Evolutionary conservation across 2,329 filamentous ascomycete species (phyloP).

Genomic region (Dothistroma pini): DNA sequence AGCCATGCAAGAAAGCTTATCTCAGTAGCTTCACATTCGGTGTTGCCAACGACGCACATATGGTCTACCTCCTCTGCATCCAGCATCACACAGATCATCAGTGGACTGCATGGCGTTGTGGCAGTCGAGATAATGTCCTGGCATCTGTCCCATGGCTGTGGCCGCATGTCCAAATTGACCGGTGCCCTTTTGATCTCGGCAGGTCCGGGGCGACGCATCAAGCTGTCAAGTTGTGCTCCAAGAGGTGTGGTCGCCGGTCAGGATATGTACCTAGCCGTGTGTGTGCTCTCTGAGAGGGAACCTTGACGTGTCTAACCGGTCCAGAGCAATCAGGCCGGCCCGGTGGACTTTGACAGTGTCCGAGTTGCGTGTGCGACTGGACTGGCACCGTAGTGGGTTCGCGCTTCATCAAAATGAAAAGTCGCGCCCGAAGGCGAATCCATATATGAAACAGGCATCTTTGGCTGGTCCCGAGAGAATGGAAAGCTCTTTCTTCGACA

Average conservation of each 20-base stretch:
- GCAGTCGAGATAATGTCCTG: not conserved
- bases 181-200: not conserved
- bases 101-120: not conserved
- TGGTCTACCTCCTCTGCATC: not conserved
- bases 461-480: not conserved
- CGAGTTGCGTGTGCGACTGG: not conserved
- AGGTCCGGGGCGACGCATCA: not conserved
- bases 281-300: not conserved
- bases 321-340: not conserved
- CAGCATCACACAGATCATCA: not conserved
- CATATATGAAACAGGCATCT: not conserved
- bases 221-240: not conserved
- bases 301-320: not conserved
- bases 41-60: not conserved
- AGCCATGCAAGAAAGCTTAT: constrained; percentile 1
- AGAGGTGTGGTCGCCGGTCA: not conserved
- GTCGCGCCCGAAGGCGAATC: not conserved
- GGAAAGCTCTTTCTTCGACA: not conserved
- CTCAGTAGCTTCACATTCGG: not conserved
- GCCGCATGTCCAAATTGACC: constrained; percentile 1
- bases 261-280: not conserved
- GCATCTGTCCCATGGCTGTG: not conserved
- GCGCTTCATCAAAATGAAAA: not conserved
- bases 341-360: not conserved
- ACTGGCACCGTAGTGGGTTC: not conserved